phyloP scores from a whole-genome alignment of 2,329 filamentous ascomycete species.

The Penicillium sp. region DNA sequence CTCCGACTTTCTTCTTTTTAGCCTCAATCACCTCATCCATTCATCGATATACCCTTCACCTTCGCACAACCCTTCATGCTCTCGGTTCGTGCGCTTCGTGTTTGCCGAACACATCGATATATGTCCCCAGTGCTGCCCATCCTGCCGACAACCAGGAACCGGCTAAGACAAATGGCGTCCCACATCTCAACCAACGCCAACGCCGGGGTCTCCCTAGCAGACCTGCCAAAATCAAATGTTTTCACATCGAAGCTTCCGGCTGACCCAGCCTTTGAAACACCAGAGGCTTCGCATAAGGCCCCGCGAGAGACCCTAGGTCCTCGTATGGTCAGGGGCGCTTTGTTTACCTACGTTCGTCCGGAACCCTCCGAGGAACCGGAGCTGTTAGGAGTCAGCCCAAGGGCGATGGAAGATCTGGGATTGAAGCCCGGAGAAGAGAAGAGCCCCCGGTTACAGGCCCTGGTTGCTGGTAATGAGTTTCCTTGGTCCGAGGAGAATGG shows the following conservation, averaged over 20 bases:
- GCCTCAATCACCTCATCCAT: background rate
- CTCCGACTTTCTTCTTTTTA: constrained; percentile 1
- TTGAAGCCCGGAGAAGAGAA: constrained; percentile 70
- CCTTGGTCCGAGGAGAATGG: constrained; percentile 73
- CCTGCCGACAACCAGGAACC: constrained; percentile 24
- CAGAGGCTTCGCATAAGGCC: constrained; percentile 77
- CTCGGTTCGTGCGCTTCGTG: constrained; percentile 9
- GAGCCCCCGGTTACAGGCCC: constrained; percentile 73
- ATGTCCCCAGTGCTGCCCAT: constrained; percentile 28
- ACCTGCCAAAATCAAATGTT: constrained; percentile 66
- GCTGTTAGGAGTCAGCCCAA: constrained; percentile 77
- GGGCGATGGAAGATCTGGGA: constrained; percentile 80
- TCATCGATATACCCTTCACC: too few species aligned
- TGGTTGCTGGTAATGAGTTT: constrained; percentile 81
- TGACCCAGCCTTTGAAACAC: constrained; percentile 78
- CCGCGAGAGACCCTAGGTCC: constrained; percentile 77
- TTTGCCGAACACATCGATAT: constrained; percentile 17
- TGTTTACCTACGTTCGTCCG: constrained; percentile 90
- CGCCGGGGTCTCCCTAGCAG: constrained; percentile 44
- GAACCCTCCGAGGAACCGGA: constrained; percentile 73
- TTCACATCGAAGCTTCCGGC: constrained; percentile 72
- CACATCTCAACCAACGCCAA: constrained; percentile 39
- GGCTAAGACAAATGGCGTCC: constrained; percentile 51
- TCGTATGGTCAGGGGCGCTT: constrained; percentile 79
- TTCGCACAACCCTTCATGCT: constrained; percentile 10